Evolutionary conservation across 2,329 filamentous ascomycete species (phyloP).

Genomic region (Waltergamsia citrina): DNA sequence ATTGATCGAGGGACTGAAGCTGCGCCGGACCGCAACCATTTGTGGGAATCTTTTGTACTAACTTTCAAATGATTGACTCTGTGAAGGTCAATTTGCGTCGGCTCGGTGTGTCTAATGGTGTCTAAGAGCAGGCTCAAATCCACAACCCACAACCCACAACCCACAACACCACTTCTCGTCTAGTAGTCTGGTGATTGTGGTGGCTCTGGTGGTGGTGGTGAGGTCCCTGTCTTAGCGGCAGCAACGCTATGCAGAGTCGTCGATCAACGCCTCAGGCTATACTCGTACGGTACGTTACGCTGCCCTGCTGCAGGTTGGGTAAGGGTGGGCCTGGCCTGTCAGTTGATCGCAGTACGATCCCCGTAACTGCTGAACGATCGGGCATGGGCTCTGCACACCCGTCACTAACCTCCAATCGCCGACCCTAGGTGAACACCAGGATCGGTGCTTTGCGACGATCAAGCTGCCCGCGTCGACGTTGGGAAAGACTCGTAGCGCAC

Average conservation of each 20-base stretch:
- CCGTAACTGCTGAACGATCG: too few relatives aligned
- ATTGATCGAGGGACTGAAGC: too few relatives aligned
- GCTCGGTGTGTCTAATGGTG: neutral
- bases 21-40: too few relatives aligned
- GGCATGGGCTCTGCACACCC: neutral
- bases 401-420: neutral
- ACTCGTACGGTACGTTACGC: too few relatives aligned
- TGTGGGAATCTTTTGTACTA: too few relatives aligned
- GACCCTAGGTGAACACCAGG: neutral
- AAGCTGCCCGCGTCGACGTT: too few relatives aligned
- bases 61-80: neutral
- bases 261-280: too few relatives aligned
- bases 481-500: too few relatives aligned
- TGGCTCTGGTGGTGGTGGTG: slow-evolving; percentile 1
- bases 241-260: slow-evolving; percentile 3
- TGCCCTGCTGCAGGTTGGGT: neutral
- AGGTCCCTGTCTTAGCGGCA: neutral
- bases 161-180: too few relatives aligned
- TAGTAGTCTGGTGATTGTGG: neutral
- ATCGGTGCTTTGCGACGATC: too few relatives aligned
- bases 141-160: too few relatives aligned
- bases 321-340: neutral
- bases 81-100: neutral
- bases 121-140: neutral
- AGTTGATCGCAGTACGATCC: too few relatives aligned